Conservation (phyloP, 208 protist species). For the Histomonas meleagridis region DNA sequence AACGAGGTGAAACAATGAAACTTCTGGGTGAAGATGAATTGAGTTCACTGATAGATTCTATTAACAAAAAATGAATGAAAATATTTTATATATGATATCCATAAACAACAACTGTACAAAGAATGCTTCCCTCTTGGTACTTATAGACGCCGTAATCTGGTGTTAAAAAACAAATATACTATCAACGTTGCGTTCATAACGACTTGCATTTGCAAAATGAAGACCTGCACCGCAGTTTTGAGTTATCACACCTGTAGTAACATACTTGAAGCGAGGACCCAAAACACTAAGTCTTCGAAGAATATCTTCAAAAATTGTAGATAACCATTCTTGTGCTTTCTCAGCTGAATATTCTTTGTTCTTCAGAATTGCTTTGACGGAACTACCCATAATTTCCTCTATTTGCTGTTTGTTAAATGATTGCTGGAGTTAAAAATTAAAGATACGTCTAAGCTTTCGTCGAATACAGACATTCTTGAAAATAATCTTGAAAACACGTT, state of each 20-base stretch:
- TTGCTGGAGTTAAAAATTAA: too few relatives aligned
- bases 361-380: not conserved
- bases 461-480: too few relatives aligned
- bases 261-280: not conserved
- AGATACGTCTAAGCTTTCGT: too few relatives aligned
- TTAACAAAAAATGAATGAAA: not conserved
- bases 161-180: not conserved
- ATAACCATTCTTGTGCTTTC: not conserved
- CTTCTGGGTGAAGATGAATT: constrained; percentile 54
- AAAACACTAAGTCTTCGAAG: not conserved
- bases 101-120: not conserved
- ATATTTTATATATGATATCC: not conserved
- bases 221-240: constrained; percentile 24
- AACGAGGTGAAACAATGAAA: constrained; percentile 40
- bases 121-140: not conserved
- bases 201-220: not conserved
- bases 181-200: not conserved
- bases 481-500: too few relatives aligned
- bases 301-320: not conserved
- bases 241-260: not conserved
- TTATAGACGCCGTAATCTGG: not conserved
- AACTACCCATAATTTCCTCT: not conserved
- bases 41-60: constrained; percentile 33
- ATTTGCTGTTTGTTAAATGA: not conserved
- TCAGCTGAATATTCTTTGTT: not conserved